Evolutionary conservation across 306 rosid genomes (phyloP), one percentile per base, ranked within the genome.

Genomic region (Begonia masoniana): DNA sequence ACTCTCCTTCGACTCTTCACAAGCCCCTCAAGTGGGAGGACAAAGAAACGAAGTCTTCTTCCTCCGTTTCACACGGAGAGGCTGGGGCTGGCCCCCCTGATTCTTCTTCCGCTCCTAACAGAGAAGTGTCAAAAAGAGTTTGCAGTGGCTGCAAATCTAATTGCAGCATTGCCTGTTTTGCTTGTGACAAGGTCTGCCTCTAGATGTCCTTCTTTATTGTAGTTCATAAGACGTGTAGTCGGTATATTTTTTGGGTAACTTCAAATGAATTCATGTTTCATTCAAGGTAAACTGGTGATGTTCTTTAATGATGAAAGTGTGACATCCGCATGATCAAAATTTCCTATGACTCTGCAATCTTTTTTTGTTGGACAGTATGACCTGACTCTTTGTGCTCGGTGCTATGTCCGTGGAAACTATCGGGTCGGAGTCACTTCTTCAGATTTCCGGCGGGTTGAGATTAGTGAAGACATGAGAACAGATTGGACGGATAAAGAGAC

Each of bases 321-420:
- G 39, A 31, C 39, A 6, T 9, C 39, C 39, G 9, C 4, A 7
- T 31, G 39, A 31, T 31, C 39, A 31, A 31, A 31, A 31, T 5
- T 31, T 31, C 9, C 7, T 1, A 31, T 31, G 39, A 31, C 39
- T 31, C 6, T 45, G 49, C 15, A 45, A 45, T 45, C 49, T 45
- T 45, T n/a, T n/a, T n/a, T 10, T 45, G 49, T n/a, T n/a, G 43
- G 35, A 35, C 78, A 91, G 99, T 68, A 83, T 69, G 78, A 77
- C 58, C 72, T 75, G 84, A 91, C 94, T 49, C 81, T 91, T 8
- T 91, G 99, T 72, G 99, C 99, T 52, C 78, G 94, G 67, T 91
- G 99, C 71, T 91, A 78, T 68, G 96, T 91, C 54, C 96, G 96
- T 2, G 94, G 96, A 16, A 91, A 83, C 71, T 86, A 86, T 71